A percentile compares a stretch with the other conserved stretches of the same genome.
Evolutionary conservation across 2,329 filamentous ascomycete genomes (phyloP).

Genomic region (Phialophora macrospora): DNA sequence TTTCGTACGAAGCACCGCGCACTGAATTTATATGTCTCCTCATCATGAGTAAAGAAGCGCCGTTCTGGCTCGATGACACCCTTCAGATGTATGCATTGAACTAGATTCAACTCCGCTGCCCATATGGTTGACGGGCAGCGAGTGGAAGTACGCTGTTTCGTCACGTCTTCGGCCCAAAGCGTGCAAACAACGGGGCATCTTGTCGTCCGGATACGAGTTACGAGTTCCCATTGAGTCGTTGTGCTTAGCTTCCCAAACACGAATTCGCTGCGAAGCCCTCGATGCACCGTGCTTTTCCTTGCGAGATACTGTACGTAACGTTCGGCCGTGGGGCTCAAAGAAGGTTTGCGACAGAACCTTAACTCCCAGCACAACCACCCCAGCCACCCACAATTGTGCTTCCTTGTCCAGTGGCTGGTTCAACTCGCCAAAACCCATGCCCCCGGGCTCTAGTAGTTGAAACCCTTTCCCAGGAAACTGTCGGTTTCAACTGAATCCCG

Average conservation of each 20-base stretch:
- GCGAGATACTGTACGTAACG: not conserved
- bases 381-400: not conserved
- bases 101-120: not conserved
- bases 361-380: not conserved
- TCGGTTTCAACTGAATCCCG: constrained; percentile 19
- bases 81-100: not conserved
- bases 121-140: not conserved
- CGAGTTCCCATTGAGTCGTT: not conserved
- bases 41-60: not conserved
- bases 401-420: constrained; percentile 19
- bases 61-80: not conserved
- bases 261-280: not conserved
- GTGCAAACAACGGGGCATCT: not conserved
- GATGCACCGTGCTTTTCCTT: not conserved
- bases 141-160: not conserved
- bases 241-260: not conserved
- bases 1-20: not conserved
- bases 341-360: constrained; percentile 12
- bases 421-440: constrained; percentile 1
- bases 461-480: constrained; percentile 7
- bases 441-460: not conserved
- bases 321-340: constrained; percentile 9
- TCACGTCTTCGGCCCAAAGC: not conserved
- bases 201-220: not conserved
- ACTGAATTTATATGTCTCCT: not conserved